Percentiles rank a stretch among this genome's conserved stretches.
Conservation (phyloP, 345 rosid species). For the Hevea brasiliensis region DNA sequence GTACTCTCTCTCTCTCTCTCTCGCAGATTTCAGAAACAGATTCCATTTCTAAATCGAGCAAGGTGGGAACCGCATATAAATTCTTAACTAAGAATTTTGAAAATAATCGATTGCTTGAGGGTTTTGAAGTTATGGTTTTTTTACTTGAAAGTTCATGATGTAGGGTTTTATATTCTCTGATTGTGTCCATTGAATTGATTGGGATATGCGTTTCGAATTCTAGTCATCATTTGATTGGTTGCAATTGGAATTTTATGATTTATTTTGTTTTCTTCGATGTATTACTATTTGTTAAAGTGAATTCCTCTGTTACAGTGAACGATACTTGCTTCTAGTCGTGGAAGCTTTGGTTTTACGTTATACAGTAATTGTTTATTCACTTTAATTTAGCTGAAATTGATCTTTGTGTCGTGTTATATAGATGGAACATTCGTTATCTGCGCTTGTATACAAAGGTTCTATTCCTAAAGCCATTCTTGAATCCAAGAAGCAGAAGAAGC, state of each 20-base stretch:
- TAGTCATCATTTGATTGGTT: no score
- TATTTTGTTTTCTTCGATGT: no score
- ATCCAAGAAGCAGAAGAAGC: conserved; percentile 72
- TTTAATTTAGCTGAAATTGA: not conserved
- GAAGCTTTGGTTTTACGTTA: not conserved
- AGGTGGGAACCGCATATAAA: not conserved
- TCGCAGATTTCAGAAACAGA: not conserved
- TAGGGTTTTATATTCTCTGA: not conserved
- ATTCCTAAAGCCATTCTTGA: conserved; percentile 69
- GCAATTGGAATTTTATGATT: not conserved
- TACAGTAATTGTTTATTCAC: not conserved
- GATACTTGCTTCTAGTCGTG: not conserved
- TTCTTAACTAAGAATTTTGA: not conserved
- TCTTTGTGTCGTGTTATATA: conserved; percentile 13
- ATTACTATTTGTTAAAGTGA: not conserved
- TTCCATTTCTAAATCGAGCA: not conserved
- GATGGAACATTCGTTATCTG: conserved; percentile 65
- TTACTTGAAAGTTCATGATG: not conserved
- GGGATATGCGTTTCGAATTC: not conserved
- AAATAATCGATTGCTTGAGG: not conserved
- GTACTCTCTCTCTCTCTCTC: not conserved
- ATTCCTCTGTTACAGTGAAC: not conserved
- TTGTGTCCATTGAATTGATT: not conserved
- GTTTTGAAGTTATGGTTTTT: not conserved
- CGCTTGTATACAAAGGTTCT: conserved; percentile 64